Percentiles rank a stretch among this genome's conserved stretches.
phyloP scores from a whole-genome alignment of 2,329 filamentous ascomycete species.

The Cercospora sojina region DNA sequence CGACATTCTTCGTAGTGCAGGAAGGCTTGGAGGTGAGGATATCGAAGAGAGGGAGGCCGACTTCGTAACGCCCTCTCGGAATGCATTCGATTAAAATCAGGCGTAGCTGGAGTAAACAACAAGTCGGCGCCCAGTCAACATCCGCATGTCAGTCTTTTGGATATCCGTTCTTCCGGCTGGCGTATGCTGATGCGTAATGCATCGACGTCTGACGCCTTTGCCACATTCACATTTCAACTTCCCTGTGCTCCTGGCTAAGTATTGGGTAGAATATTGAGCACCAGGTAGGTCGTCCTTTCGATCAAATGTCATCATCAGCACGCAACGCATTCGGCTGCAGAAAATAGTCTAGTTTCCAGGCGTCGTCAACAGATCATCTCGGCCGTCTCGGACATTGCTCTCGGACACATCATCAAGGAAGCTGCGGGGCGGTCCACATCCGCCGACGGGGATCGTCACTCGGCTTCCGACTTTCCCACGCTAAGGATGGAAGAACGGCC shows the following conservation, averaged over 20 bases:
- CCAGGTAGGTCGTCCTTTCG: neutral
- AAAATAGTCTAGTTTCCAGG: neutral
- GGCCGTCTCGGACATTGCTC: neutral
- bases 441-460: neutral
- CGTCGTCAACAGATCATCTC: neutral
- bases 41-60: conserved; percentile 38
- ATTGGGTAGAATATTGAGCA: neutral
- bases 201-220: neutral
- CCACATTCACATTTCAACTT: neutral
- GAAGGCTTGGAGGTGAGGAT: conserved; percentile 53
- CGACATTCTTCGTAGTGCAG: conserved; percentile 62
- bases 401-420: neutral
- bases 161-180: neutral
- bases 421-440: neutral
- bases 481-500: neutral
- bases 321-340: neutral
- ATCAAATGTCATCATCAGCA: neutral
- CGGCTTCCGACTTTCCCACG: neutral
- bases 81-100: neutral
- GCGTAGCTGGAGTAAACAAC: neutral
- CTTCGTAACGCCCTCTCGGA: neutral
- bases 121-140: neutral
- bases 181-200: neutral
- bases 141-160: neutral
- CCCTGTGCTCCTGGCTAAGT: neutral